Evolutionary conservation across 1,139 yeast genomes (phyloP), one percentile per base, ranked within the genome.

Genomic region (Saccharomyces hybrid): DNA sequence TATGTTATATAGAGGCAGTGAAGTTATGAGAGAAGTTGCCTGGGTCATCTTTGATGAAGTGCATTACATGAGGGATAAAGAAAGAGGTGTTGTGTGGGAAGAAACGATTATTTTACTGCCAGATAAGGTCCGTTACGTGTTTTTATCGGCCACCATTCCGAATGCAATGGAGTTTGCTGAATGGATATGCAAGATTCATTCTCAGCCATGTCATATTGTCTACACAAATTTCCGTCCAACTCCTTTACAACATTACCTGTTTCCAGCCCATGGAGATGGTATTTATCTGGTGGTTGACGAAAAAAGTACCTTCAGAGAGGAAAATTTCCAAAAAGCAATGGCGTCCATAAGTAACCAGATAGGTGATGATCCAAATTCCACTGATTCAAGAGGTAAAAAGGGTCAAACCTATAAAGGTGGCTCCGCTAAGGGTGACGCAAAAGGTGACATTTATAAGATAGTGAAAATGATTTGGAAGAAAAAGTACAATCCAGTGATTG

Each of bases 41-140:
- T 91, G 95, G 88, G 97, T 91, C 51, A 84, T 91, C 47, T 91
- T 91, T 64, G 98, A 90, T 73, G 98, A 91, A 69, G 97, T 91
- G 48, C 98, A 91, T 75, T 91, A 91, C 71, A 91, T 91, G 84
- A 84, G 96, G 75, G 97, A 90, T 70, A 85, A 88, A 63, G 93
- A 90, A 60, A 83, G 99, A 74, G 99, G 99, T 69, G 99, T 93
- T 49, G 99, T 93, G 42, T 93, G 99, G 99, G 99, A 93, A 75
- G 99, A 93, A 73, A 95, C 97, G 23, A 93, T 93, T 61, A 93
- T 93, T 59, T 79, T 93, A 74, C 78, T 93, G 54, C 99, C 99
- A 2, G 97, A 91, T 65, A 95, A 93, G 73, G 97, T 95, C 47
- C 88, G 84, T 63, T 85, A 86, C 65, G 93, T 86, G 16, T 84